Percentiles rank a stretch among this genome's conserved stretches.
Evolutionary conservation across 768 basidiomycete species (phyloP).

Genomic region (Rhizopogon vesiculosus): DNA sequence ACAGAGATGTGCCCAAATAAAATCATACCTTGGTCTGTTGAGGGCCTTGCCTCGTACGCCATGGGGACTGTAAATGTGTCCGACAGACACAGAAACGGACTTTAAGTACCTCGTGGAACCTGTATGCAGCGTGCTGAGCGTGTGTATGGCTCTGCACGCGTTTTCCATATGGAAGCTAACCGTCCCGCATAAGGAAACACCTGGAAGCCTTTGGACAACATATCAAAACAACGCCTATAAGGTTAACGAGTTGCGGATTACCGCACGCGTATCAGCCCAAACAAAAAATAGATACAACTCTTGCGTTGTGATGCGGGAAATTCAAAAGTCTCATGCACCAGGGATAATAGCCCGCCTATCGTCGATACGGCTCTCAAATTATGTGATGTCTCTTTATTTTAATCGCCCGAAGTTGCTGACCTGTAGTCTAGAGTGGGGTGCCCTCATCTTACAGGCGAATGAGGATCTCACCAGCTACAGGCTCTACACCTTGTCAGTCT

Average conservation of each 20-base stretch:
- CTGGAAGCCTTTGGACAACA: constrained; percentile 12
- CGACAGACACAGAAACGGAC: constrained; percentile 3
- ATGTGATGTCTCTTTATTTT: not conserved
- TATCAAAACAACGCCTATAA: constrained; percentile 10
- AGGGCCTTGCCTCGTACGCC: constrained; percentile 51
- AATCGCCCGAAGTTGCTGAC: not conserved
- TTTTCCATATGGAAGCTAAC: not conserved
- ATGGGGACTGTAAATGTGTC: constrained; percentile 32
- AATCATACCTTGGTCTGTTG: constrained; percentile 50
- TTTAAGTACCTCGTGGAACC: constrained; percentile 23
- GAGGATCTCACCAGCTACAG: not conserved
- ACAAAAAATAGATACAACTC: not conserved
- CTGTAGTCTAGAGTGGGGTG: not conserved
- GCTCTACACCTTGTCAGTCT: not conserved
- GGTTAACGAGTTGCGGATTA: no score
- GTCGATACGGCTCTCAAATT: not conserved
- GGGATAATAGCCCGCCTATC: not conserved
- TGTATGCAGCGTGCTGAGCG: constrained; percentile 20
- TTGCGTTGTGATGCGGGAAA: not conserved
- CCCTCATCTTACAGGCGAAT: not conserved
- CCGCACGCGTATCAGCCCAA: no score
- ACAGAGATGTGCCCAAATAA: not conserved
- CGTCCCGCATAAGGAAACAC: not conserved
- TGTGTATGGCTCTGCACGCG: constrained; percentile 20
- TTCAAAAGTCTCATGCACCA: not conserved